Percentiles rank a stretch among this genome's conserved stretches.
These are phyloP conservation scores for Anisodus acutangulus DNA, from an alignment of 257 asterid species.

Conservation along the genomic window DNA sequence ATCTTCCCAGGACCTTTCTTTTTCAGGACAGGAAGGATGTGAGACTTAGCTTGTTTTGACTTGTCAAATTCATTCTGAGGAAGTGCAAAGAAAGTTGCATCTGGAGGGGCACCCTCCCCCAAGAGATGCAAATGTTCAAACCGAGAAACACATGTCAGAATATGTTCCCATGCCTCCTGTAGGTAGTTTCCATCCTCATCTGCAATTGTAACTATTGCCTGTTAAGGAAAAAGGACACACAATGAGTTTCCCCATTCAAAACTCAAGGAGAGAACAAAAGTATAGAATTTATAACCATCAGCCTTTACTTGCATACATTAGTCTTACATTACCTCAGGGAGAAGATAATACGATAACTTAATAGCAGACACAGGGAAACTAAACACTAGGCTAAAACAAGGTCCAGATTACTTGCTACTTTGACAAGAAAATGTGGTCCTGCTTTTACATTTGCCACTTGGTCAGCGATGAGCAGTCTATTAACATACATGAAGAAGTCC, in stretches of 20 bases:
- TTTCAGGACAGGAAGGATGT: conserved; percentile 83
- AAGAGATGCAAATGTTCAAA: conserved; percentile 96
- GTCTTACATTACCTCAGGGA: conserved; percentile 20
- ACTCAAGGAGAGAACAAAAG: neutral
- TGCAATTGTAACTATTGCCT: conserved; percentile 83
- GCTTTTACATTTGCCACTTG: neutral
- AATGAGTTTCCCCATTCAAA: neutral
- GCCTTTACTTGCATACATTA: neutral
- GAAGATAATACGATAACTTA: neutral
- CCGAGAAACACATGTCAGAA: conserved; percentile 93
- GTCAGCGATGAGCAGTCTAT: neutral
- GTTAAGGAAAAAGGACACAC: conserved; percentile 40
- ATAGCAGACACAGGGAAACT: conserved; percentile 15
- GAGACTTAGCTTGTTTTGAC: conserved; percentile 76
- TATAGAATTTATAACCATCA: neutral
- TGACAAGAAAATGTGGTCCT: neutral
- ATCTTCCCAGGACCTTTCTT: conserved; percentile 91
- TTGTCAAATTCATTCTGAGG: conserved; percentile 80
- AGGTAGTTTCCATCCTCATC: conserved; percentile 96
- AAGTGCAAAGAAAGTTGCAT: conserved; percentile 92
- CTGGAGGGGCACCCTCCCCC: conserved; percentile 99
- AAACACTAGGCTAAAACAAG: conserved; percentile 1
- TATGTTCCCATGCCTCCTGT: conserved; percentile 99
- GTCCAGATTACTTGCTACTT: neutral
- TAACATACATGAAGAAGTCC: conserved; percentile 2